Evolutionary conservation across 495 filamentous ascomycete genomes (phyloP), one percentile per base, ranked within the genome.

Genomic region (Xeromyces bisporus): DNA sequence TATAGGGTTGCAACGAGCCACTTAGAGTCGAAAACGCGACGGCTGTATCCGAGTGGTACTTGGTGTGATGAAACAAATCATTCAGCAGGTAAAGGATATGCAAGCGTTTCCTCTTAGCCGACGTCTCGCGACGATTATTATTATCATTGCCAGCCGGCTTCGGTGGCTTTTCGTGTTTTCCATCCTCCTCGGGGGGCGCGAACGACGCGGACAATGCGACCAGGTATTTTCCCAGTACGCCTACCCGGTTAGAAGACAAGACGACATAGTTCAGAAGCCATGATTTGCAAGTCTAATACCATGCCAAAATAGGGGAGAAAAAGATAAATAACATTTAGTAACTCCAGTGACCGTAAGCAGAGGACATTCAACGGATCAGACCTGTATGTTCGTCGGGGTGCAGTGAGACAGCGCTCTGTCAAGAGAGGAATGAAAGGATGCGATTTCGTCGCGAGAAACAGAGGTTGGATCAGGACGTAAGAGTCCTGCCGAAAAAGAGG

Each of bases 371-470:
- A 47, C 48, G 40, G 45, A 40, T 81, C 84, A 86, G 84, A 93
- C 85, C 85, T 93, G 85, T 66, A 93, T 77, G 61, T 92, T 91
- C 60, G 62, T 48, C 34, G 73, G 62, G 41, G 81, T 80, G 70
- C 84, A 87, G 57, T 76, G 72, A 53, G 66, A 60, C 44, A 84
- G 52, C 34, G 67, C 69, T 47, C 66, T 56, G 44, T 79, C 71
- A 38, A 93, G 64, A 29, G 69, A 56, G 34, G 56, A 42, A 50
- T 85, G 75, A 44, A 89, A 81, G 23, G 64, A 47, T 35, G 71
- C 58, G 60, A 91, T 79, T 32, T 83, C 75, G 46, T 79, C 67
- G 49, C 72, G 67, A 15, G 75, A 48, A 15, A 84, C 67, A 5
- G 79, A 63, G 5, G 62, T 61, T 11, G 80, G 80, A 57, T 92